phyloP scores from a whole-genome alignment of 345 rosid species.

The Heritiera fomes region DNA sequence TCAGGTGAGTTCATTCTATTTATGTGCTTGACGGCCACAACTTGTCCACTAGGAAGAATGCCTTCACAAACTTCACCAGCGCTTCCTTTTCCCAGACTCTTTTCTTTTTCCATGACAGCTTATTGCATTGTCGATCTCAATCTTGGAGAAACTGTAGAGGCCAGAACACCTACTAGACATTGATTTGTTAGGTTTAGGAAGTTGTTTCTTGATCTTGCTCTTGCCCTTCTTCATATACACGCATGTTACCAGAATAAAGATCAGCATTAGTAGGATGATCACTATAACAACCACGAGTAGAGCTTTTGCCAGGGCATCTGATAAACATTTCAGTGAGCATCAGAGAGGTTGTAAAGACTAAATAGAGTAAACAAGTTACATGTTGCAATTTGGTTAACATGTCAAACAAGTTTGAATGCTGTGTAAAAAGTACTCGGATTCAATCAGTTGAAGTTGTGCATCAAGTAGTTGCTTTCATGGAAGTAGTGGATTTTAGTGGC shows the following conservation, averaged over 20 bases:
- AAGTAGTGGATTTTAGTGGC: no score
- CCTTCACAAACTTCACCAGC: slow-evolving; percentile 62
- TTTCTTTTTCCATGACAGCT: slow-evolving; percentile 29
- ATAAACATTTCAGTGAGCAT: slow-evolving; percentile 18
- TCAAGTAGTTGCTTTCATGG: no score
- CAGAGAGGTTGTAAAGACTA: neutral
- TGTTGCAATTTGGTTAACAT: neutral
- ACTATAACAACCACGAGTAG: slow-evolving; percentile 25
- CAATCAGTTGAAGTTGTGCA: no score
- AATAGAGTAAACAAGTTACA: neutral
- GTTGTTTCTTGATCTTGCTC: slow-evolving; percentile 13
- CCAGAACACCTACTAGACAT: slow-evolving; percentile 38
- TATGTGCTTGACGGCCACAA: slow-evolving; percentile 59
- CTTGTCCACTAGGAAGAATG: slow-evolving; percentile 57
- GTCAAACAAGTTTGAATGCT: neutral
- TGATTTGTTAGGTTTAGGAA: neutral
- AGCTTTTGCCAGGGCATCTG: slow-evolving; percentile 37
- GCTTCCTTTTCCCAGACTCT: slow-evolving; percentile 52
- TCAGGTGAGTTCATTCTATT: slow-evolving; percentile 34
- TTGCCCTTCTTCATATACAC: slow-evolving; percentile 16
- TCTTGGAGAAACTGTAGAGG: slow-evolving; percentile 52
- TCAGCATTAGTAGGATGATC: slow-evolving; percentile 23
- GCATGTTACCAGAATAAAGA: slow-evolving; percentile 37
- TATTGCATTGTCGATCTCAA: slow-evolving; percentile 57
- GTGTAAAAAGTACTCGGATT: no score